These are phyloP conservation scores for Pythium oligandrum DNA, from an alignment of 352 stramenopile genomes.

Conservation along the genomic window DNA sequence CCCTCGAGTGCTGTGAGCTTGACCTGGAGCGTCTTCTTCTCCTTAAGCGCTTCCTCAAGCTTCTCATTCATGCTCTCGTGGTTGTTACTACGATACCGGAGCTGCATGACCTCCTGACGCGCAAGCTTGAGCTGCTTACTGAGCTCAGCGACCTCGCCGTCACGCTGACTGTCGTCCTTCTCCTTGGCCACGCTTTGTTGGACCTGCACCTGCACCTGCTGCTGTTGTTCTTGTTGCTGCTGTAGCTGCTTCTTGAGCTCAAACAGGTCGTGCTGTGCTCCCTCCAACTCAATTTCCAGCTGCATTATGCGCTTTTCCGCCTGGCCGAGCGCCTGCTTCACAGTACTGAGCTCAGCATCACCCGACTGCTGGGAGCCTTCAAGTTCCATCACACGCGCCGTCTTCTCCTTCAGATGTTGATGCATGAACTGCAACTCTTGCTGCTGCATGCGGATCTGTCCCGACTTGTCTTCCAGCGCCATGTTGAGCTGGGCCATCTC, in stretches of 20 bases:
- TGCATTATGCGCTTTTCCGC: conserved; percentile 10
- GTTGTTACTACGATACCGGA: conserved; percentile 79
- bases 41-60: conserved; percentile 66
- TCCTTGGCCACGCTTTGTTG: conserved; percentile 24
- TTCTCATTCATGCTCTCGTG: conserved; percentile 63
- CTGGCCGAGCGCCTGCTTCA: conserved; percentile 28
- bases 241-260: conserved; percentile 46
- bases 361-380: conserved; percentile 12
- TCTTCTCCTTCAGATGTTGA: conserved; percentile 21
- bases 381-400: conserved; percentile 4
- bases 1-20: conserved; percentile 77
- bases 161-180: conserved; percentile 9
- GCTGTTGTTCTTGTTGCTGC: conserved; percentile 18
- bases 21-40: conserved; percentile 72
- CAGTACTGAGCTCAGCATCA: conserved; percentile 20
- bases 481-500: not conserved
- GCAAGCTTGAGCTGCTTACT: conserved; percentile 74
- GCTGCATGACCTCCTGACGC: conserved; percentile 79
- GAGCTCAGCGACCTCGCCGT: conserved; percentile 49
- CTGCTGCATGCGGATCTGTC: conserved; percentile 19
- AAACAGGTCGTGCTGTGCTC: no score
- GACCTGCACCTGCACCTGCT: conserved; percentile 6
- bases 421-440: conserved; percentile 25
- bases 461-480: conserved; percentile 12
- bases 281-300: no score